Conservation (phyloP, 768 basidiomycete species). For the Suillus sp. region DNA sequence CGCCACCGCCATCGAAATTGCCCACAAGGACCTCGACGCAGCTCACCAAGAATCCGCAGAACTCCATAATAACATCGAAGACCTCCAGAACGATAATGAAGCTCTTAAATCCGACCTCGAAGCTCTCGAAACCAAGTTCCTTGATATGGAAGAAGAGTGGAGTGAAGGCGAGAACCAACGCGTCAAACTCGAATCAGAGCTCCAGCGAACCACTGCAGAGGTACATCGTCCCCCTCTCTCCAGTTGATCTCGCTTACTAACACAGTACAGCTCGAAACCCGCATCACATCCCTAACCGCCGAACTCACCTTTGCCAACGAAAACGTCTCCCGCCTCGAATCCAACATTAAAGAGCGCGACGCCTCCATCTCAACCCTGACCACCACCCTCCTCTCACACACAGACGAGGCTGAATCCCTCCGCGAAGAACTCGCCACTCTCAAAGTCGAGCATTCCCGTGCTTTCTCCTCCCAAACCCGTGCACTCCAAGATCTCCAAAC, state of each 20-base stretch:
- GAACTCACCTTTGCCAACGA: slow-evolving; percentile 60
- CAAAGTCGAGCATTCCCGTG: slow-evolving; percentile 55
- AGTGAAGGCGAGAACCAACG: slow-evolving; percentile 57
- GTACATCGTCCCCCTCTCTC: slow-evolving; percentile 35
- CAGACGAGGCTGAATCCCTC: slow-evolving; percentile 54
- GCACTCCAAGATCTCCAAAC: slow-evolving; percentile 25
- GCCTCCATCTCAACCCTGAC: slow-evolving; percentile 53
- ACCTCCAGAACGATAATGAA: slow-evolving; percentile 3
- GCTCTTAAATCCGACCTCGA: slow-evolving; percentile 25
- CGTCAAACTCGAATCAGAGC: slow-evolving; percentile 54
- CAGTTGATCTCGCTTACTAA: slow-evolving; percentile 1
- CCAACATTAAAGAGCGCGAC: slow-evolving; percentile 58
- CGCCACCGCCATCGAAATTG: slow-evolving; percentile 38
- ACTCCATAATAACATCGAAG: not conserved
- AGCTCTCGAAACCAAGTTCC: slow-evolving; percentile 44
- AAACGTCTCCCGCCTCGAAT: slow-evolving; percentile 56
- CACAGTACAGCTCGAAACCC: slow-evolving; percentile 50
- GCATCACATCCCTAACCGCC: slow-evolving; percentile 51
- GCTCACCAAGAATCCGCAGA: slow-evolving; percentile 5
- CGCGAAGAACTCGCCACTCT: slow-evolving; percentile 56
- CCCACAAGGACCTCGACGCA: slow-evolving; percentile 39
- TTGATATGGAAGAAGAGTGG: slow-evolving; percentile 56
- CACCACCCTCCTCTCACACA: slow-evolving; percentile 47
- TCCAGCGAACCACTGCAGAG: slow-evolving; percentile 54
- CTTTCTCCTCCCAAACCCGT: slow-evolving; percentile 49